Percentiles rank a stretch among this genome's conserved stretches.
Evolutionary conservation across 345 rosid genomes (phyloP).

Genomic region (Aquilaria yunnanensis): DNA sequence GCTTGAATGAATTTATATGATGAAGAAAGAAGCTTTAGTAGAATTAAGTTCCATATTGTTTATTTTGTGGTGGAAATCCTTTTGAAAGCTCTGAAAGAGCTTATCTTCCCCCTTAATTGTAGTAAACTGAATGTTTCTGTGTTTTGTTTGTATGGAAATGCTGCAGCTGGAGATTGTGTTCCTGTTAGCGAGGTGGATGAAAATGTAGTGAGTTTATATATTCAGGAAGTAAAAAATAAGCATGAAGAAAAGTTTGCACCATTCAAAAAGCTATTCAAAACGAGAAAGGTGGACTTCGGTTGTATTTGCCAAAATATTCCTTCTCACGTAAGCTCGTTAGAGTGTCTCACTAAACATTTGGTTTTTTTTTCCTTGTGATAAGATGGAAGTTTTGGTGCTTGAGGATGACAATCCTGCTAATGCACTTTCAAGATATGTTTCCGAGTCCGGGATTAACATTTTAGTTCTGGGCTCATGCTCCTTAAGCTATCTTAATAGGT

Average conservation of each 20-base stretch:
- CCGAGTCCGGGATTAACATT: conserved; percentile 40
- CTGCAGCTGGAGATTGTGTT: conserved; percentile 52
- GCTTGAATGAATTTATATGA: background rate
- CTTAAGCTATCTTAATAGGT: conserved; percentile 51
- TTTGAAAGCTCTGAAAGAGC: no score
- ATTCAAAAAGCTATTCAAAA: conserved; percentile 46
- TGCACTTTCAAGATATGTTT: conserved; percentile 45
- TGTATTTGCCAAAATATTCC: background rate
- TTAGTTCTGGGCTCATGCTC: conserved; percentile 74
- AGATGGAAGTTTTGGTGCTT: conserved; percentile 73
- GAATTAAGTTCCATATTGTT: background rate
- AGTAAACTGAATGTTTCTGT: background rate
- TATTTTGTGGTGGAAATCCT: background rate
- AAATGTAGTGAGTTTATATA: conserved; percentile 56
- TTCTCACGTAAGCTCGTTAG: background rate
- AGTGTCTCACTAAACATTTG: background rate
- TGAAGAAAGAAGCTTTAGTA: background rate
- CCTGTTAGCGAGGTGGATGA: conserved; percentile 61
- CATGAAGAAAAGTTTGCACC: conserved; percentile 43
- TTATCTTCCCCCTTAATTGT: no score
- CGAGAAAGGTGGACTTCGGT: conserved; percentile 26
- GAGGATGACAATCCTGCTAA: conserved; percentile 62
- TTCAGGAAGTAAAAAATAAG: conserved; percentile 46
- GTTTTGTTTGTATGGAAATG: background rate
- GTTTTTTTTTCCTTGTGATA: conserved; percentile 14